A percentile compares a stretch with the other conserved stretches of the same genome.
Conservation (phyloP, 352 stramenopile genomes). For the Pythium phragmiticola region DNA sequence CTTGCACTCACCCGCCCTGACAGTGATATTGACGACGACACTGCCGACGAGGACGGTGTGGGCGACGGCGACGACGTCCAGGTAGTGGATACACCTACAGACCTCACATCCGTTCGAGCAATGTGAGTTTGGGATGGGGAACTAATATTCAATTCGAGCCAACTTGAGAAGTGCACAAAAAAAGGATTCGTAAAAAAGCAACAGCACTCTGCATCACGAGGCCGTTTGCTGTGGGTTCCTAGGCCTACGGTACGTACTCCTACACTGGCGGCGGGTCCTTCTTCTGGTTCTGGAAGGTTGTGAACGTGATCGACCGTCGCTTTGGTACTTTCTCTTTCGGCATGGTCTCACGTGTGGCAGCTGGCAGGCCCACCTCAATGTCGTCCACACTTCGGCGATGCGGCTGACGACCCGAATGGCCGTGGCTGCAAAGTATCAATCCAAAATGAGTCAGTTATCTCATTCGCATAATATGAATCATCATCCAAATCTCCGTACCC, state of each 20-base stretch:
- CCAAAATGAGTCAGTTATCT: background rate
- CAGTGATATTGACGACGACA: conserved; percentile 15
- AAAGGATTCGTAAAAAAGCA: background rate
- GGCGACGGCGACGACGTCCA: conserved; percentile 1
- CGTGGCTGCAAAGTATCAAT: conserved; percentile 6
- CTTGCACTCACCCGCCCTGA: conserved; percentile 17
- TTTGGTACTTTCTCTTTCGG: conserved; percentile 50
- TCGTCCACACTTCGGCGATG: conserved; percentile 65
- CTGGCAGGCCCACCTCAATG: conserved; percentile 69
- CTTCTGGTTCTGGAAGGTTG: conserved; percentile 43
- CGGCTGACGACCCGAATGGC: conserved; percentile 10
- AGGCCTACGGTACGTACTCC: background rate
- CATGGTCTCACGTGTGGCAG: conserved; percentile 47
- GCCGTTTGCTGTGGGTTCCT: background rate
- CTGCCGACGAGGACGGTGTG: conserved; percentile 10
- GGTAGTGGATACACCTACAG: conserved; percentile 5
- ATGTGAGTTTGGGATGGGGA: conserved; percentile 12
- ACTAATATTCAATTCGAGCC: conserved; percentile 14
- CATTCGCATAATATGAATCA: background rate
- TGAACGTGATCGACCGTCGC: conserved; percentile 79
- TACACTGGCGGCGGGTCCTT: conserved; percentile 24
- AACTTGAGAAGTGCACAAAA: conserved; percentile 4
- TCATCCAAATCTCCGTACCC: conserved; percentile 15
- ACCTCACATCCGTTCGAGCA: conserved; percentile 13
- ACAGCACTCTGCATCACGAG: background rate